Conservation (phyloP, 2,329 filamentous ascomycete species). For the Chalara sp. region DNA sequence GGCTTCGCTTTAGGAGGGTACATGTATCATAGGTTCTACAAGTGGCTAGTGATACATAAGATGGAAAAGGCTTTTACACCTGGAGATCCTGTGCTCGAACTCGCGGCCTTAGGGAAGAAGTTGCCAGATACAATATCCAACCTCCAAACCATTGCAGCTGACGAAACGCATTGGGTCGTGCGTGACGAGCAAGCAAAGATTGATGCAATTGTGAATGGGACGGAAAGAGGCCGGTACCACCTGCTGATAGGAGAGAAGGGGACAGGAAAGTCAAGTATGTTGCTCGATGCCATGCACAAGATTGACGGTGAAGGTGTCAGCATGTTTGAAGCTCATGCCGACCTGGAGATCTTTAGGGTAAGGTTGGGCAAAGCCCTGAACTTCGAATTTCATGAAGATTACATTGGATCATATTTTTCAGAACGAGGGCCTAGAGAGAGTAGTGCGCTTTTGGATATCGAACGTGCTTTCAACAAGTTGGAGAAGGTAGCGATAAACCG, state of each 20-base stretch:
- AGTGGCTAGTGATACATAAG: conserved; percentile 82
- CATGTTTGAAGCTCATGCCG: conserved; percentile 95
- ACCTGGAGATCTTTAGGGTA: conserved; percentile 91
- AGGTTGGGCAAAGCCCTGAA: conserved; percentile 89
- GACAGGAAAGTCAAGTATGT: conserved; percentile 93
- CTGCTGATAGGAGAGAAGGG: conserved; percentile 93
- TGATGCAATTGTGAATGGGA: conserved; percentile 74
- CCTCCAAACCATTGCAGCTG: conserved; percentile 28
- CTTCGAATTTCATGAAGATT: conserved; percentile 96
- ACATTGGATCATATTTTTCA: conserved; percentile 92
- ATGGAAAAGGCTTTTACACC: conserved; percentile 89
- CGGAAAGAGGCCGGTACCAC: conserved; percentile 75
- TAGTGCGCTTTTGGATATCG: conserved; percentile 88
- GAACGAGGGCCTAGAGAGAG: conserved; percentile 89
- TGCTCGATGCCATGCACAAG: conserved; percentile 92
- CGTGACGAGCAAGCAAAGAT: conserved; percentile 77
- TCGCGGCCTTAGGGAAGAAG: conserved; percentile 62
- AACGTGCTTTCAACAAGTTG: conserved; percentile 93
- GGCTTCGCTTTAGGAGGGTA: conserved; percentile 64
- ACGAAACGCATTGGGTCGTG: conserved; percentile 64
- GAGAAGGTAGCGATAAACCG: conserved; percentile 85
- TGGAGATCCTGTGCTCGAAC: conserved; percentile 80
- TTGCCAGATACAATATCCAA: conserved; percentile 34
- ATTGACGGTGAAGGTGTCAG: conserved; percentile 81
- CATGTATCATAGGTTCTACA: conserved; percentile 78